These are phyloP conservation scores for Scedosporium boydii DNA, from an alignment of 2,329 filamentous ascomycete genomes.

Conservation along the genomic window DNA sequence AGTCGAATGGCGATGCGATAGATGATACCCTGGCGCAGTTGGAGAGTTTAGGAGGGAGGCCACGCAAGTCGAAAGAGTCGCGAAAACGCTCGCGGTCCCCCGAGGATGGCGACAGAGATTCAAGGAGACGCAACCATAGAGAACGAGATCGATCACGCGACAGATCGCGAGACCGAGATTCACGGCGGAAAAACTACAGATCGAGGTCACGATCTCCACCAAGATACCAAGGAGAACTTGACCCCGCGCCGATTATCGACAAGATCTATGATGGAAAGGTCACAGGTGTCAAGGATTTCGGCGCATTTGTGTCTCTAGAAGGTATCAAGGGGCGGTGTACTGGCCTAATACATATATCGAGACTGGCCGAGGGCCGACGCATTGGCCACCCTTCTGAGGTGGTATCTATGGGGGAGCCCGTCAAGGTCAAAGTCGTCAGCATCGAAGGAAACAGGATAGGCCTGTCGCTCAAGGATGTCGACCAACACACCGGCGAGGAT, in stretches of 20 bases:
- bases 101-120: slow-evolving; percentile 36
- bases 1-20: slow-evolving; percentile 53
- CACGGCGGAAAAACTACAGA: slow-evolving; percentile 19
- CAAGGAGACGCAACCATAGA: slow-evolving; percentile 43
- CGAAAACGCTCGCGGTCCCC: slow-evolving; percentile 47
- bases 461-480: slow-evolving; percentile 94
- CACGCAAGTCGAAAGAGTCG: slow-evolving; percentile 48
- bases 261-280: slow-evolving; percentile 89
- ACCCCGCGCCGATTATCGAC: slow-evolving; percentile 69
- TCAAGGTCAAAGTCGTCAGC: slow-evolving; percentile 89
- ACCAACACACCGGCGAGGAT: slow-evolving; percentile 80
- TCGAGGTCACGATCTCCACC: slow-evolving; percentile 25
- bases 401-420: slow-evolving; percentile 66
- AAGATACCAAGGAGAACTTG: slow-evolving; percentile 46
- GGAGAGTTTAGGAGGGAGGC: slow-evolving; percentile 51
- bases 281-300: slow-evolving; percentile 90
- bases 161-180: slow-evolving; percentile 20
- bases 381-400: slow-evolving; percentile 90
- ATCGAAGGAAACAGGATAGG: slow-evolving; percentile 72
- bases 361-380: slow-evolving; percentile 72
- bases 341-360: slow-evolving; percentile 87
- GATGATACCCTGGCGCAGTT: slow-evolving; percentile 89
- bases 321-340: slow-evolving; percentile 83
- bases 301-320: slow-evolving; percentile 86
- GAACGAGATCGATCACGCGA: slow-evolving; percentile 30